These are phyloP conservation scores for Colletotrichum tofieldiae DNA, from an alignment of 2,329 filamentous ascomycete genomes.

Conservation along the genomic window DNA sequence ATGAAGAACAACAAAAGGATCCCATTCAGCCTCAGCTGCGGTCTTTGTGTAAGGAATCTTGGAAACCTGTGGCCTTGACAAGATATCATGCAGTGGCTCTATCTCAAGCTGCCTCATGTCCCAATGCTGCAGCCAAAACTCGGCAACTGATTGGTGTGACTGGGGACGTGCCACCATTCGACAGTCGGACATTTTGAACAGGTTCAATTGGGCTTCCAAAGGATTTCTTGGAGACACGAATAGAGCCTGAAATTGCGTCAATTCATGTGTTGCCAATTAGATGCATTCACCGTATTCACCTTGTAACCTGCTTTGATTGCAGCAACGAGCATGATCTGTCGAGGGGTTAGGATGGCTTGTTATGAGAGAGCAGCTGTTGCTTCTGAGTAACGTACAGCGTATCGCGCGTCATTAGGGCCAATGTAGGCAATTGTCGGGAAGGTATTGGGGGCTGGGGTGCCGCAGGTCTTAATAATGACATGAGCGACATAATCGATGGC, in stretches of 20 bases:
- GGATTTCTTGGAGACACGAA: constrained; percentile 64
- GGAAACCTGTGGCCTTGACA: constrained; percentile 52
- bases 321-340: constrained; percentile 51
- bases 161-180: constrained; percentile 54
- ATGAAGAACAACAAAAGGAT: constrained; percentile 60
- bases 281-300: constrained; percentile 1
- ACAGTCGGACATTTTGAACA: constrained; percentile 63
- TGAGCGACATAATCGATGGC: constrained; percentile 57
- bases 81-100: constrained; percentile 52
- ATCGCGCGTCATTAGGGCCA: constrained; percentile 60
- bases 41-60: constrained; percentile 57
- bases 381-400: constrained; percentile 44
- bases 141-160: constrained; percentile 49
- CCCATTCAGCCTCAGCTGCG: constrained; percentile 59
- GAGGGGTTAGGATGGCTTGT: not conserved
- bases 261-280: constrained; percentile 53
- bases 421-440: constrained; percentile 62
- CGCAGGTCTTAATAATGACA: constrained; percentile 50
- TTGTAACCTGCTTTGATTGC: constrained; percentile 56
- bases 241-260: constrained; percentile 51
- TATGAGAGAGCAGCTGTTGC: not conserved
- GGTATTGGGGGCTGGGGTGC: constrained; percentile 47
- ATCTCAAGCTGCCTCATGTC: constrained; percentile 57
- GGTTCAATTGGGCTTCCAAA: constrained; percentile 60
- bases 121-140: constrained; percentile 56